Percentiles rank a stretch among this genome's conserved stretches.
Conservation (phyloP, 148 eudicot species). For the Limonium bicolor region DNA sequence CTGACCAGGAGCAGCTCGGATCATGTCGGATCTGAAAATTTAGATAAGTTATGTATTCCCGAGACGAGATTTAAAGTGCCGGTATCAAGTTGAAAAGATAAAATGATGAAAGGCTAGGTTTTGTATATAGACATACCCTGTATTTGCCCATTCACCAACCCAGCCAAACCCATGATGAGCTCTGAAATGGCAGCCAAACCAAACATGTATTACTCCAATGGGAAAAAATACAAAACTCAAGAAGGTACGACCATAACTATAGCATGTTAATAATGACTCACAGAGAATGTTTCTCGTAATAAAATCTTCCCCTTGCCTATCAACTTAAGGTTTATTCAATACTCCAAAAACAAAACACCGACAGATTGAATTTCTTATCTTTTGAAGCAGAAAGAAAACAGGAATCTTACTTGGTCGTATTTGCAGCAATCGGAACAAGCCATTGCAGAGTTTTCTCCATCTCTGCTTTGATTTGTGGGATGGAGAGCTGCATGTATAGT, state of each 20-base stretch:
- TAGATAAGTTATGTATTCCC: neutral
- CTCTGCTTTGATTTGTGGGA: slow-evolving; percentile 52
- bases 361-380: too few relatives aligned
- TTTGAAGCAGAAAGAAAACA: neutral
- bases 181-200: slow-evolving; percentile 19
- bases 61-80: too few relatives aligned
- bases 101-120: neutral
- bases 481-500: slow-evolving; percentile 29
- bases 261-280: neutral
- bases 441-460: slow-evolving; percentile 72
- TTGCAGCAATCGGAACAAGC: slow-evolving; percentile 66
- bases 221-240: neutral
- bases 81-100: neutral
- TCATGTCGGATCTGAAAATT: slow-evolving; percentile 25
- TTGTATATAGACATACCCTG: slow-evolving; percentile 49
- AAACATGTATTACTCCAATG: neutral
- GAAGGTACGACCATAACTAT: neutral
- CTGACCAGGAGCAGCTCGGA: slow-evolving; percentile 27
- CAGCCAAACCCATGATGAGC: slow-evolving; percentile 75
- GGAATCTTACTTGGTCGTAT: slow-evolving; percentile 46
- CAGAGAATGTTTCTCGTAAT: neutral
- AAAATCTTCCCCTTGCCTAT: too few relatives aligned
- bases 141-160: slow-evolving; percentile 82
- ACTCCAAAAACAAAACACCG: too few relatives aligned
- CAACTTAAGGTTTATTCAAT: too few relatives aligned